A percentile compares a stretch with the other conserved stretches of the same genome.
Evolutionary conservation across 768 basidiomycete species (phyloP).

Genomic region (Psilocybe azurescens): DNA sequence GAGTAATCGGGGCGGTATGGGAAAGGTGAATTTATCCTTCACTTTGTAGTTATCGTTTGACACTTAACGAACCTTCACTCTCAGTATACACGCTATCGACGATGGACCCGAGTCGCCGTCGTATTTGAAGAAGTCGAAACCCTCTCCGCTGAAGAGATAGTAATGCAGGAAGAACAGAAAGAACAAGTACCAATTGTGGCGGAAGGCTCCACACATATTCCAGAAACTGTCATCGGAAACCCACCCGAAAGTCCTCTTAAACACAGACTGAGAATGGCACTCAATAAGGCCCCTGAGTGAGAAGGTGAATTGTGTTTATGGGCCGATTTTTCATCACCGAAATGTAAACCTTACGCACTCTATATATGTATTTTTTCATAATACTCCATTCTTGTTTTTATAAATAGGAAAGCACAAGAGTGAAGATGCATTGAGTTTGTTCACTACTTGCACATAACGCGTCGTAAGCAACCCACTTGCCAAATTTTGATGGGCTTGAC

Average conservation of each 20-base stretch:
- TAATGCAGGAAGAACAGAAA: constrained; percentile 27
- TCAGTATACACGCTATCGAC: constrained; percentile 83
- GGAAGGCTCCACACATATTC: constrained; percentile 4
- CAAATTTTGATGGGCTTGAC: too few species aligned
- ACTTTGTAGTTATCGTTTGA: background rate
- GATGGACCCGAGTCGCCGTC: constrained; percentile 87
- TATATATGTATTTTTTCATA: too few species aligned
- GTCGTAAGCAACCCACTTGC: too few species aligned
- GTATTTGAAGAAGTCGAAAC: constrained; percentile 74
- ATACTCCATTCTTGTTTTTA: too few species aligned
- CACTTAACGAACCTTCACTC: constrained; percentile 6
- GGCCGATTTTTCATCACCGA: too few species aligned
- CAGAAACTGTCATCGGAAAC: constrained; percentile 20
- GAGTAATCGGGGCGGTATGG: constrained; percentile 79
- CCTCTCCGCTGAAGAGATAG: constrained; percentile 44
- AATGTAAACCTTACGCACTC: too few species aligned
- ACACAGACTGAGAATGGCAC: constrained; percentile 32
- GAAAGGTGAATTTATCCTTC: constrained; percentile 57
- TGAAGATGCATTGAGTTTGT: too few species aligned
- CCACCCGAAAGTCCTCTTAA: constrained; percentile 32
- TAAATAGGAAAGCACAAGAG: too few species aligned
- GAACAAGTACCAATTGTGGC: background rate
- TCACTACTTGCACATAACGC: too few species aligned
- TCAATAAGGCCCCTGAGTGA: constrained; percentile 23
- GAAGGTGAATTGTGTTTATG: background rate